phyloP scores from a whole-genome alignment of 73 alveolate species.

The Paramecium biaurelia region DNA sequence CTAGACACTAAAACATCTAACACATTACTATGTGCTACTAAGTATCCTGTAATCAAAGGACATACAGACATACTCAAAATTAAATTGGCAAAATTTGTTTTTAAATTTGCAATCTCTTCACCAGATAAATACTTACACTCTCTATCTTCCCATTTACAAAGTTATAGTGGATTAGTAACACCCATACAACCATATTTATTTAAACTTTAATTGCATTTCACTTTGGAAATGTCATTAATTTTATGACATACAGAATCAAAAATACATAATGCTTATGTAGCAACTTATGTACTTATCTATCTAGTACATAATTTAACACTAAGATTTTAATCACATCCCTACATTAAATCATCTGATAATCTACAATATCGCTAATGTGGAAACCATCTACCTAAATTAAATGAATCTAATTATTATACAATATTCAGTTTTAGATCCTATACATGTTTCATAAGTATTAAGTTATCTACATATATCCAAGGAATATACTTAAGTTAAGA shows the following conservation, averaged over 20 bases:
- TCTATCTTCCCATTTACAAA: not conserved
- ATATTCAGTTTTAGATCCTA: not conserved
- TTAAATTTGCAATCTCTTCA: not conserved
- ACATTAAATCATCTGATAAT: not conserved
- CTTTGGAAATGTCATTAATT: not conserved
- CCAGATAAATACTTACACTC: not conserved
- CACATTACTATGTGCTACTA: not conserved
- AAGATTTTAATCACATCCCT: not conserved
- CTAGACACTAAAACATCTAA: not conserved
- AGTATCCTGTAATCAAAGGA: not conserved
- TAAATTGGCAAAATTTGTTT: not conserved
- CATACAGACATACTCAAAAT: constrained; percentile 27
- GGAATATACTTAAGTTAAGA: not conserved
- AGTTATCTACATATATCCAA: not conserved
- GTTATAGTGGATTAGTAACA: not conserved
- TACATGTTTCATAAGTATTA: not conserved
- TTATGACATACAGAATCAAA: not conserved
- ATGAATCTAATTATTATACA: not conserved
- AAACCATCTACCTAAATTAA: not conserved
- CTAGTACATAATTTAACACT: not conserved
- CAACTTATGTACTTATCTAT: not conserved
- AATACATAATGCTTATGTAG: not conserved
- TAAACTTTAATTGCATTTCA: not conserved
- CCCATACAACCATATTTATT: not conserved
- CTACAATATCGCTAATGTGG: constrained; percentile 5